Evolutionary conservation across 345 rosid species (phyloP), one percentile per base, ranked within the genome.

Genomic region (Salix exigua): DNA sequence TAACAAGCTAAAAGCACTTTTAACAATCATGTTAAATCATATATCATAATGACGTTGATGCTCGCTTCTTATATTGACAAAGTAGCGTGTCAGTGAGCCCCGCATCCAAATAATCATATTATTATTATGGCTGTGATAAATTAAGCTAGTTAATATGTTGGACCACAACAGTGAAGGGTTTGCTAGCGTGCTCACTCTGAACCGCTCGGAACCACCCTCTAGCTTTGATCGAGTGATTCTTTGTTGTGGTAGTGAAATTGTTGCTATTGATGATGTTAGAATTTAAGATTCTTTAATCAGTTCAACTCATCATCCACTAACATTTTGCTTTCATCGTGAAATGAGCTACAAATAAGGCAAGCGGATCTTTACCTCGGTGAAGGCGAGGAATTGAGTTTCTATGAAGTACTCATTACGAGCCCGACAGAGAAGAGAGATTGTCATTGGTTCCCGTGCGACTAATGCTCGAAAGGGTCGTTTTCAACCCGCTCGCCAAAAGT

Each of bases 301-400:
- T 28, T 21, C 25, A 14, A 61, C 68, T 68, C 10, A 16, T 73
- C 25, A 53, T 67, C 25, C 35, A 64, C 40, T 63, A 28, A 33
- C 44, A 26, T 55, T 48, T 50, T 60, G 35, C 13, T 19, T 60
- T 62, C 55, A 60, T 65, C 78, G 95, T 92, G 95, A 78, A 91
- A 88, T 78, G 95, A 89, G 82, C 30, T 91, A 88, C 92, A 91
- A 7, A 89, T 88, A 75, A 72, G 90, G 79, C 87, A 80, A 50
- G 95, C 95, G 2, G 84, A 88, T 77, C 88, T 88, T 23, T 91
- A 88, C 80, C 83, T 91, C 18, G 65, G 73, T 0, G 88, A 89
- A 72, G 86, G 88, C 35, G 92, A 91, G 79, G 91, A 89, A 61
- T 40, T 91, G 81, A 91, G 89, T 75, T n/a, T n/a, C n/a, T n/a